A percentile compares a stretch with the other conserved stretches of the same genome.
Conservation (phyloP, 768 basidiomycete species). For the Cubamyces lactineus region DNA sequence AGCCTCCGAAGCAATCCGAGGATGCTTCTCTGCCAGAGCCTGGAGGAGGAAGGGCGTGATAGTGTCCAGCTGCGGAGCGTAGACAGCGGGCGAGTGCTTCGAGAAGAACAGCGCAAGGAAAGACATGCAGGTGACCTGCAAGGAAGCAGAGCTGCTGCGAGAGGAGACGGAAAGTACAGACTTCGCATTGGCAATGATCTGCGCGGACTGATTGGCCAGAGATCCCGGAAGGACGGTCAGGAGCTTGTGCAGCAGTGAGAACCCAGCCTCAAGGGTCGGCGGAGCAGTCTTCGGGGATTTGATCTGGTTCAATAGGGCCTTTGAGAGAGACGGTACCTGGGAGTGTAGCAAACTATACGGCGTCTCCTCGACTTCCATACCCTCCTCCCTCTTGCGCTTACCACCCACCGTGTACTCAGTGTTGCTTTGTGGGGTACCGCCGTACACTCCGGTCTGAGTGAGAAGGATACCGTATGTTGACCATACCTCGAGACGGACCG, state of each 20-base stretch:
- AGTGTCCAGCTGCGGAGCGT: constrained; percentile 58
- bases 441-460: constrained; percentile 83
- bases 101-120: constrained; percentile 88
- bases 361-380: constrained; percentile 74
- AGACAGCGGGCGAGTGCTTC: constrained; percentile 64
- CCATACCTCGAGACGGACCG: constrained; percentile 92
- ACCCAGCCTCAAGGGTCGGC: constrained; percentile 83
- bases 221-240: constrained; percentile 84
- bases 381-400: constrained; percentile 79
- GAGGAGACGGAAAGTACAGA: constrained; percentile 66
- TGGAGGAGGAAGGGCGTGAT: constrained; percentile 78
- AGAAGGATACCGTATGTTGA: constrained; percentile 80
- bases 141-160: constrained; percentile 74
- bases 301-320: constrained; percentile 83
- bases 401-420: constrained; percentile 51
- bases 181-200: constrained; percentile 67
- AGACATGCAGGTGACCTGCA: constrained; percentile 82
- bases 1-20: constrained; percentile 84
- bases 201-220: constrained; percentile 66
- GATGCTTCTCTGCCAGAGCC: constrained; percentile 80
- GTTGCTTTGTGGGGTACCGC: constrained; percentile 58
- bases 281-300: constrained; percentile 79
- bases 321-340: constrained; percentile 80
- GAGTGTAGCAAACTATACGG: constrained; percentile 71
- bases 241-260: constrained; percentile 74